These are phyloP conservation scores for Yamadazyma oceani DNA, from an alignment of 1,139 yeast species.

Conservation along the genomic window DNA sequence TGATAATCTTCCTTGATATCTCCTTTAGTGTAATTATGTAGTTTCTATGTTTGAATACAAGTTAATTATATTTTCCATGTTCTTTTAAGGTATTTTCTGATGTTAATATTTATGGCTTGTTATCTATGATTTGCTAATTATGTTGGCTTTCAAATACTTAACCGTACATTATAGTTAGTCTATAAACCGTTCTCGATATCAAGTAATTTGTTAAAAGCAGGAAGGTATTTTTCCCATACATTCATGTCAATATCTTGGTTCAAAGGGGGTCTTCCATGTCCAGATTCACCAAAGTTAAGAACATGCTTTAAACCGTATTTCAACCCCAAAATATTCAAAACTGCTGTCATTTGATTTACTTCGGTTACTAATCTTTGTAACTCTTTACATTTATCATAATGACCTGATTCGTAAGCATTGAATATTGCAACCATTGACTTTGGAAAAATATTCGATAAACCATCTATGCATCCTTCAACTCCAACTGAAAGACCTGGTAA, in stretches of 20 bases:
- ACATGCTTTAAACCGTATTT: conserved; percentile 37
- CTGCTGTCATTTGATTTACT: conserved; percentile 42
- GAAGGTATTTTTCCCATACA: conserved; percentile 15
- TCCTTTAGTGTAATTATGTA: too few species aligned
- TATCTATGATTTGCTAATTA: too few species aligned
- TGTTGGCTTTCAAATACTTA: too few species aligned
- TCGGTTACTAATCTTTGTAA: conserved; percentile 39
- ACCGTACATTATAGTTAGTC: too few species aligned
- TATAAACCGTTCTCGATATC: conserved; percentile 15
- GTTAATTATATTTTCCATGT: too few species aligned
- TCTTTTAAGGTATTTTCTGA: too few species aligned
- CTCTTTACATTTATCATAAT: conserved; percentile 36
- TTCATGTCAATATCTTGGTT: conserved; percentile 13
- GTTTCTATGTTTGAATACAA: too few species aligned
- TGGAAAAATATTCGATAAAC: conserved; percentile 44
- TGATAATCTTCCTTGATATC: not conserved
- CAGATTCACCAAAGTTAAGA: conserved; percentile 19
- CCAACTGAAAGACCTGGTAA: conserved; percentile 46
- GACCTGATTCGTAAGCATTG: conserved; percentile 25
- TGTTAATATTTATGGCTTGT: too few species aligned
- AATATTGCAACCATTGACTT: conserved; percentile 38
- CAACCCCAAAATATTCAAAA: conserved; percentile 43
- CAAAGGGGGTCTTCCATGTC: conserved; percentile 19
- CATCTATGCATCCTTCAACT: conserved; percentile 46
- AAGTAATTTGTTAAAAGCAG: conserved; percentile 11